Conservation (phyloP, 805 yeast genomes). For the Sugiyamaella boreocaroliniensis region DNA sequence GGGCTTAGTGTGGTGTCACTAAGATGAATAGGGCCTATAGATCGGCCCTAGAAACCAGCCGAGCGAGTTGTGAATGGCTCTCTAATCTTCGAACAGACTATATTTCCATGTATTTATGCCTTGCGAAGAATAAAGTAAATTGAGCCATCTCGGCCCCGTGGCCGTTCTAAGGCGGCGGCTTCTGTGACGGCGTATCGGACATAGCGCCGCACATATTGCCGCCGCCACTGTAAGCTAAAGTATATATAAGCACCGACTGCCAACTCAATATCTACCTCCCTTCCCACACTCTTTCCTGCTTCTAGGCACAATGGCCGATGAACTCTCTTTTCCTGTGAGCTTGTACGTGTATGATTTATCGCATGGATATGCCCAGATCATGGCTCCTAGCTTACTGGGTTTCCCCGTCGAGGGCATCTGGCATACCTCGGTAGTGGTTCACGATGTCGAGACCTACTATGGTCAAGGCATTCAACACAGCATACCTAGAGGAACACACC, state of each 20-base stretch:
- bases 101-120: no score
- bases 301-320: slow-evolving; percentile 5
- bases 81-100: no score
- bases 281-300: neutral
- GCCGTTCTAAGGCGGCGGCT: no score
- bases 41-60: no score
- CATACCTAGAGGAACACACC: slow-evolving; percentile 49
- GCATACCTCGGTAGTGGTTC: slow-evolving; percentile 52
- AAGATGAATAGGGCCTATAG: no score
- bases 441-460: slow-evolving; percentile 50
- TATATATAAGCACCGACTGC: neutral
- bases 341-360: slow-evolving; percentile 61
- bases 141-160: no score
- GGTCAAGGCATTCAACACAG: slow-evolving; percentile 50
- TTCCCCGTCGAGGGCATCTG: slow-evolving; percentile 52
- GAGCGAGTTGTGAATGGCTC: no score
- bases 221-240: neutral
- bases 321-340: slow-evolving; percentile 35
- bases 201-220: no score
- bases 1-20: neutral
- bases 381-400: slow-evolving; percentile 49
- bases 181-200: no score
- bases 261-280: neutral
- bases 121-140: no score
- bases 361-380: slow-evolving; percentile 49